Conservation (phyloP, 2,329 filamentous ascomycete species). For the Phaeosphaeria sp. region DNA sequence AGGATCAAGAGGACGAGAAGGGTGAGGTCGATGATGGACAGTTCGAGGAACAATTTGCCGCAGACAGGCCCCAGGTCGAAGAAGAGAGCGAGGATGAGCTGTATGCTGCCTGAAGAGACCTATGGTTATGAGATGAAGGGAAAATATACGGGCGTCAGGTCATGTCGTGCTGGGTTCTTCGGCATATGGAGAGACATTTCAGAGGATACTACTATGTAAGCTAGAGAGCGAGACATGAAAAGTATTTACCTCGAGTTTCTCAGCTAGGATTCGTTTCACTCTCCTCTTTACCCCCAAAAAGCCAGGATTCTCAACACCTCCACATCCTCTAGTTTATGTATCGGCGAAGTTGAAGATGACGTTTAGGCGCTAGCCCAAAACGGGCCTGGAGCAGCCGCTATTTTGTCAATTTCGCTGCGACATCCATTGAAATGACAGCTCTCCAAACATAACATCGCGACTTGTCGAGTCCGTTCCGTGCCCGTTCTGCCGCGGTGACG, state of each 20-base stretch:
- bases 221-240: too few relatives aligned
- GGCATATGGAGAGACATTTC: neutral
- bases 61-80: constrained; percentile 12
- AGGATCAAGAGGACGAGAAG: constrained; percentile 4
- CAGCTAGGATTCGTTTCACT: too few relatives aligned
- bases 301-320: too few relatives aligned
- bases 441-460: neutral
- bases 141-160: neutral
- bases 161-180: neutral
- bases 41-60: constrained; percentile 35
- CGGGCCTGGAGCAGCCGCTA: too few relatives aligned
- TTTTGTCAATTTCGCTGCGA: neutral
- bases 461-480: neutral
- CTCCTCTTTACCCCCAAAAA: too few relatives aligned
- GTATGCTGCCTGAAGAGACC: constrained; percentile 25
- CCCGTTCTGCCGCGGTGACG: neutral
- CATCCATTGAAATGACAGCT: neutral
- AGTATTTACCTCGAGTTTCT: too few relatives aligned
- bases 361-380: too few relatives aligned
- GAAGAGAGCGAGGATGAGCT: constrained; percentile 28
- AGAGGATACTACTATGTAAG: too few relatives aligned
- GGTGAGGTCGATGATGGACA: constrained; percentile 15
- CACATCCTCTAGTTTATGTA: too few relatives aligned
- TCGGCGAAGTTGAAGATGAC: too few relatives aligned
- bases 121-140: neutral